A percentile compares a stretch with the other conserved stretches of the same genome.
These are phyloP conservation scores for Pleurotus pulmonarius DNA, from an alignment of 768 basidiomycete species.

Conservation along the genomic window DNA sequence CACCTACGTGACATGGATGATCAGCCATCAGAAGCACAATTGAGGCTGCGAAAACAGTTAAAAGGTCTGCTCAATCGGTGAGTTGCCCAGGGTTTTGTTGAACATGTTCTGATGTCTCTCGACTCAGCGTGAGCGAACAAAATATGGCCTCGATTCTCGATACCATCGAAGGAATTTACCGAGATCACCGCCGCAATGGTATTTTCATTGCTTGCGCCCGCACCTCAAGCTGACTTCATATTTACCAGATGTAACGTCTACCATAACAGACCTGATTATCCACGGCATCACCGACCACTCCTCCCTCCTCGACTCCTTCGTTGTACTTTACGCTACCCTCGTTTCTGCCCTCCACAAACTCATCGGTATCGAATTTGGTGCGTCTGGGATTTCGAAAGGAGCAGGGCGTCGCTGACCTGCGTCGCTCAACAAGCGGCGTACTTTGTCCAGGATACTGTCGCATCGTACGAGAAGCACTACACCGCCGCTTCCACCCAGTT, in stretches of 20 bases:
- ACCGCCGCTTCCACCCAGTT: conserved; percentile 16
- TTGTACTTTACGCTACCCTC: conserved; percentile 83
- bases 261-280: conserved; percentile 71
- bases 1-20: conserved; percentile 51
- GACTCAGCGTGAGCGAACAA: conserved; percentile 78
- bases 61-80: conserved; percentile 90
- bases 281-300: conserved; percentile 78
- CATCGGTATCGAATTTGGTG: conserved; percentile 87
- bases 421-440: conserved; percentile 67
- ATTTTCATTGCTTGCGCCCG: conserved; percentile 10
- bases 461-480: conserved; percentile 62
- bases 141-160: conserved; percentile 76
- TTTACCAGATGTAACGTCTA: conserved; percentile 72
- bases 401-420: not conserved
- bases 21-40: conserved; percentile 31
- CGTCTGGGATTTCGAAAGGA: conserved; percentile 16
- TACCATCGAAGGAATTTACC: conserved; percentile 72
- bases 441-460: conserved; percentile 72
- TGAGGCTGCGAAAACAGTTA: conserved; percentile 68
- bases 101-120: not conserved
- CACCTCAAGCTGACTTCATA: conserved; percentile 2
- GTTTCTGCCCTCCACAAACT: conserved; percentile 78
- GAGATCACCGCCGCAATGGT: conserved; percentile 79
- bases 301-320: conserved; percentile 82
- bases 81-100: conserved; percentile 8